Conservation (phyloP, 495 filamentous ascomycete species). For the Pyrenula aspistea region DNA sequence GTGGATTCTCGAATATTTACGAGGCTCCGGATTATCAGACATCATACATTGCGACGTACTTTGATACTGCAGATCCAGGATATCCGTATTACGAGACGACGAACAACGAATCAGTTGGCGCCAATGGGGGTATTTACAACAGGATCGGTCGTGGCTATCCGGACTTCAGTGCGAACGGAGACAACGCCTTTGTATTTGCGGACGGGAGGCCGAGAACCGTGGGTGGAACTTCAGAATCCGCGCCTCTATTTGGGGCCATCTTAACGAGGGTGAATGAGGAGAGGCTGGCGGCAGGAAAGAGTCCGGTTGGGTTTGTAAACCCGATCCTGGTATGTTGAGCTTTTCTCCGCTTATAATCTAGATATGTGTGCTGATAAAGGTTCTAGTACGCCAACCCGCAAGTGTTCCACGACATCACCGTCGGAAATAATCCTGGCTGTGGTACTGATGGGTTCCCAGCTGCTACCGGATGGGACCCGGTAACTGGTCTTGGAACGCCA, state of each 20-base stretch:
- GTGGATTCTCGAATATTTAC: constrained; percentile 37
- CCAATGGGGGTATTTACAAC: constrained; percentile 15
- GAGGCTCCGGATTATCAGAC: constrained; percentile 10
- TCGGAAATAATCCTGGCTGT: constrained; percentile 35
- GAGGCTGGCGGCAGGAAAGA: constrained; percentile 34
- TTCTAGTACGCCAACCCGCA: constrained; percentile 33
- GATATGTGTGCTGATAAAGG: constrained; percentile 37
- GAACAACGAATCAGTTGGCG: constrained; percentile 12
- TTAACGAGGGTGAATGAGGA: constrained; percentile 45
- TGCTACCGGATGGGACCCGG: constrained; percentile 39
- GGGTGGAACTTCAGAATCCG: constrained; percentile 22
- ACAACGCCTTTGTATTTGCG: constrained; percentile 13
- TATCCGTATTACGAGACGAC: constrained; percentile 12
- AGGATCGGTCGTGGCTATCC: constrained; percentile 20
- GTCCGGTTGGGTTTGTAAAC: constrained; percentile 3
- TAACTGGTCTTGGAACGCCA: constrained; percentile 41
- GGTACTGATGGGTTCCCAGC: constrained; percentile 35
- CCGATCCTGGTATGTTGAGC: constrained; percentile 1
- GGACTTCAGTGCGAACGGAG: constrained; percentile 19
- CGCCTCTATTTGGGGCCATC: constrained; percentile 4
- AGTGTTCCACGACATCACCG: constrained; percentile 36
- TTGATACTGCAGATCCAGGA: constrained; percentile 5
- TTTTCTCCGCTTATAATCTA: neutral
- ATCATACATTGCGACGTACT: neutral
- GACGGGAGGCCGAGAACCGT: constrained; percentile 9